Base-by-base conservation (phyloP, 768 basidiomycete genomes). In the Serendipita indica region DNA sequence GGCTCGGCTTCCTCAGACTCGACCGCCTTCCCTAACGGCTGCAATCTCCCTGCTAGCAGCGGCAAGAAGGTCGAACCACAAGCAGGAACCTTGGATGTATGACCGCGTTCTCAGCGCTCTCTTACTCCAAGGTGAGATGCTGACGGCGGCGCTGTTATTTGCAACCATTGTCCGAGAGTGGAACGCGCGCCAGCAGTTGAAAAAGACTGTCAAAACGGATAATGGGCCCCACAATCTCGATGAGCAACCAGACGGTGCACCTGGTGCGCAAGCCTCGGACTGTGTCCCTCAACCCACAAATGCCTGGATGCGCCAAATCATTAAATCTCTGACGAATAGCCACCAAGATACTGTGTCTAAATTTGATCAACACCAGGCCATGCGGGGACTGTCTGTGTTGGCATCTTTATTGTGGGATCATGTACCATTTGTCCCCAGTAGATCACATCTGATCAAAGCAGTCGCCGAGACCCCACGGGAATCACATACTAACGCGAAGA, bases 61-160 rank as follows among this genome's bases (percentile, higher is more conserved):
- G 6, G 59, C 59, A 5, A 25, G 59, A 33, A 46, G 49, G 49
- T 52, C 59, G 12, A 39, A 39, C 18, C 59, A 60, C 20, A 49
- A 54, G 13, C 49, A 54, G 7, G 22, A 54, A 4, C 32, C 49
- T 33, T 54, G 49, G 30, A 79, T 86, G 74, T 86, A 81, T 65
- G 75, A 76, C 57, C 72, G 73, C 1, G 68, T 87, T 52, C 73
- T 89, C 62, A 72, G 76, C 2, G 75, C 82, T 6, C 84, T 82
- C 59, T 71, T 90, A 18, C 67, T 87, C 35, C 86, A 89, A 54
- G 85, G 86, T 25, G 88, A 90, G 66, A 80, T 90, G 52, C 75
- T 89, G 37, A 73, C 85, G n/a, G 86, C 79, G 0, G 82, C 83
- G 1, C 69, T 89, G 27, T 70, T 88, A 3, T 85, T 89, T 59